phyloP scores from a whole-genome alignment of 2,329 filamentous ascomycete genomes.

The Colletotrichum eleusines region DNA sequence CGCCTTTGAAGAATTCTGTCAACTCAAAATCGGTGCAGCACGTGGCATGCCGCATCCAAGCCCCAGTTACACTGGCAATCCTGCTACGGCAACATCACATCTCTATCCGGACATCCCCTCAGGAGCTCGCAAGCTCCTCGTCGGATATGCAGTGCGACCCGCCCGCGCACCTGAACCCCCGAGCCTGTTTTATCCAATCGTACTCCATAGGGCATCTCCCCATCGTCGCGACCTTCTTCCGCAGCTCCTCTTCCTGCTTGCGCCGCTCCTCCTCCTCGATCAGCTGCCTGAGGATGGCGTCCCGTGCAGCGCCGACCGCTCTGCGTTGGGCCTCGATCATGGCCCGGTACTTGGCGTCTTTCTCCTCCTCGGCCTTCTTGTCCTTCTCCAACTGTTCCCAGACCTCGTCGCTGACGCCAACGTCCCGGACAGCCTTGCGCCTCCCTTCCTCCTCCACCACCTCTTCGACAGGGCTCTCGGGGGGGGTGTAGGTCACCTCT shows the following conservation, averaged over 20 bases:
- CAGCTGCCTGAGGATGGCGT: slow-evolving; percentile 53
- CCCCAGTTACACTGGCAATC: neutral
- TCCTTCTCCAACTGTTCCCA: slow-evolving; percentile 69
- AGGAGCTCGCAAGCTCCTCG: slow-evolving; percentile 44
- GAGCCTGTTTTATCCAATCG: slow-evolving; percentile 69
- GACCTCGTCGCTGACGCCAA: slow-evolving; percentile 68
- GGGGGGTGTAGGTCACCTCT: neutral
- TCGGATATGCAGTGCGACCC: slow-evolving; percentile 68
- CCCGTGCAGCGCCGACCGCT: slow-evolving; percentile 48
- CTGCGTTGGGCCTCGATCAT: slow-evolving; percentile 49
- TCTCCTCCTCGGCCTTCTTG: slow-evolving; percentile 51
- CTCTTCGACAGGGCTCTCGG: slow-evolving; percentile 21
- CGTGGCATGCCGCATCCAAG: neutral
- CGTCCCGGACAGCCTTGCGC: slow-evolving; percentile 59
- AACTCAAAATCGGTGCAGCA: neutral
- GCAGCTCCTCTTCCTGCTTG: slow-evolving; percentile 54
- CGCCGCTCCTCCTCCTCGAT: slow-evolving; percentile 54
- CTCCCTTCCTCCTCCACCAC: slow-evolving; percentile 16
- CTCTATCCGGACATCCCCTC: neutral
- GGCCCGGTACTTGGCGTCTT: slow-evolving; percentile 52
- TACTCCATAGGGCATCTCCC: slow-evolving; percentile 70
- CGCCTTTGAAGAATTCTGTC: neutral
- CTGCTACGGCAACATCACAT: neutral
- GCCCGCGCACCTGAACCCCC: slow-evolving; percentile 73
- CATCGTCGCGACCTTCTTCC: slow-evolving; percentile 61